A percentile compares a stretch with the other conserved stretches of the same genome.
Conservation (phyloP, 108 stramenopile genomes). For the Nitzschia putrida region DNA sequence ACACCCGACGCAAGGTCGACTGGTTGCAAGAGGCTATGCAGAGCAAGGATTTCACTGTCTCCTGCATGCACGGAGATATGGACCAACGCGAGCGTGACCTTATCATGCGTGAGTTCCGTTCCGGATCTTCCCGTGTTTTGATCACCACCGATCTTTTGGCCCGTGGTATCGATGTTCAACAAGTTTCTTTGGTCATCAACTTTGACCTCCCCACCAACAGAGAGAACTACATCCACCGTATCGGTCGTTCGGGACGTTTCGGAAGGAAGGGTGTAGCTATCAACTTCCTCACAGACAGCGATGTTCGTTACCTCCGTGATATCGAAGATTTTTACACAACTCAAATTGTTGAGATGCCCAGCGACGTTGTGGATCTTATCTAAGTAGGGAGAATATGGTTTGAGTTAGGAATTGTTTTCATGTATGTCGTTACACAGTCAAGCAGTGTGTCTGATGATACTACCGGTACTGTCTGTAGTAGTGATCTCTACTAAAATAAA, state of each 20-base stretch:
- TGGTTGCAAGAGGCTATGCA: constrained; percentile 98
- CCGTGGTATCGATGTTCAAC: constrained; percentile 99
- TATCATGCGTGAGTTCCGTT: constrained; percentile 99
- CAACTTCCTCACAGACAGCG: constrained; percentile 97
- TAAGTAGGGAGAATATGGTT: constrained; percentile 46
- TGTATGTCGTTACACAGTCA: neutral
- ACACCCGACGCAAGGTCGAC: constrained; percentile 99
- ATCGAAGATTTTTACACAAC: constrained; percentile 99
- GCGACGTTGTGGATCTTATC: constrained; percentile 91
- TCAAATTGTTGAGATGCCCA: constrained; percentile 98
- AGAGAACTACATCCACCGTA: constrained; percentile 99
- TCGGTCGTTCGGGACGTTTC: constrained; percentile 99
- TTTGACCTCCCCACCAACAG: constrained; percentile 99
- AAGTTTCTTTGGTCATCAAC: constrained; percentile 99
- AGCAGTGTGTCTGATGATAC: neutral
- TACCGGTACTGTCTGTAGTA: neutral
- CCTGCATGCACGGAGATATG: constrained; percentile 99
- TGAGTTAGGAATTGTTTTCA: constrained; percentile 8
- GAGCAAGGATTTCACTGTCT: constrained; percentile 97
- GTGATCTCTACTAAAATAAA: neutral
- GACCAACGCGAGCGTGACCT: constrained; percentile 99
- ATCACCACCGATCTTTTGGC: constrained; percentile 98
- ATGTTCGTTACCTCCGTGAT: constrained; percentile 98
- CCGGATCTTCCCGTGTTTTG: constrained; percentile 98
- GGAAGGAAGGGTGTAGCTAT: constrained; percentile 99